These are phyloP conservation scores for Trypanosoma cruzi DNA, from an alignment of 208 protist genomes.

Conservation along the genomic window DNA sequence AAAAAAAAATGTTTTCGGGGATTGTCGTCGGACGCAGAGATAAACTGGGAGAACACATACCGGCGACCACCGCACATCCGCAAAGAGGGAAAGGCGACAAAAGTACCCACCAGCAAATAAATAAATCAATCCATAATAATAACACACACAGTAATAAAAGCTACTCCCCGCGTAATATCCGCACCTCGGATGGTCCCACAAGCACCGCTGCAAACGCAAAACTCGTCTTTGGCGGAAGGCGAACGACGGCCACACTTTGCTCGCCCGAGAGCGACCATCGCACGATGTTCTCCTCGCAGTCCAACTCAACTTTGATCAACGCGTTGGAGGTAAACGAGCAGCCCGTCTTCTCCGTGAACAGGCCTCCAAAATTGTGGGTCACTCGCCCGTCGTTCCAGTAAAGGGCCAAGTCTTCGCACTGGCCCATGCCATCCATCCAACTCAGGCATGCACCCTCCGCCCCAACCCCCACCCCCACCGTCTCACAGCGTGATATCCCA, in stretches of 20 bases:
- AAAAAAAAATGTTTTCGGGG: not conserved
- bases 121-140: too few species aligned
- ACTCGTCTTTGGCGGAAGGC: slow-evolving; percentile 36
- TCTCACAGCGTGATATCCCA: slow-evolving; percentile 50
- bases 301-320: slow-evolving; percentile 47
- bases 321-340: slow-evolving; percentile 33
- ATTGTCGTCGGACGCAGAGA: not conserved
- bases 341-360: slow-evolving; percentile 37
- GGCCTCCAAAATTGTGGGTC: slow-evolving; percentile 42
- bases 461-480: slow-evolving; percentile 51
- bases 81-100: not conserved
- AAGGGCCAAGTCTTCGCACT: slow-evolving; percentile 36
- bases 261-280: slow-evolving; percentile 56
- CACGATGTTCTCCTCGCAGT: slow-evolving; percentile 52
- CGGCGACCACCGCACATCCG: not conserved
- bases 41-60: not conserved
- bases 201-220: slow-evolving; percentile 62
- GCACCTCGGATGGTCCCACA: slow-evolving; percentile 51
- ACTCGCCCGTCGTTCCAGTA: slow-evolving; percentile 77
- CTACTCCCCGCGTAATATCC: slow-evolving; percentile 34
- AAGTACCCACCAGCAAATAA: not conserved
- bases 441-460: slow-evolving; percentile 14
- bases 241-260: slow-evolving; percentile 51
- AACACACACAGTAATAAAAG: slow-evolving; percentile 6
- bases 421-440: slow-evolving; percentile 9